A percentile compares a stretch with the other conserved stretches of the same genome.
These are phyloP conservation scores for Chlamydomonas sp. DNA, from an alignment of 139 green algal species.

Conservation along the genomic window DNA sequence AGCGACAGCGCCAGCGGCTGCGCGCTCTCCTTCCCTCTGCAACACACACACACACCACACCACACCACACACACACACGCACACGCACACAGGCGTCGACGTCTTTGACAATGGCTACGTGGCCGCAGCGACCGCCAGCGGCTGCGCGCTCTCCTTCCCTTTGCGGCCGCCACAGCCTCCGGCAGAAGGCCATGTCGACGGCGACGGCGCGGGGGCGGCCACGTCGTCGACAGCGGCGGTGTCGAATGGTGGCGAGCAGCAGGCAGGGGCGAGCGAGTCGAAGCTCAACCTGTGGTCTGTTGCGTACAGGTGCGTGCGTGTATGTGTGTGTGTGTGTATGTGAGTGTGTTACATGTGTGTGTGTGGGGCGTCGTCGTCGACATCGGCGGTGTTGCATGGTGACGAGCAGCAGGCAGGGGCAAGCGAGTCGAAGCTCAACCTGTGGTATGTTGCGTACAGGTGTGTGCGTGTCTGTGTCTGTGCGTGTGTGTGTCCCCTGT, in stretches of 20 bases:
- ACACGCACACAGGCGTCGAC: no score
- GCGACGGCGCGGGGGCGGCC: not conserved
- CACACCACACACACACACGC: no score
- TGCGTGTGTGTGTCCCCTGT: no score
- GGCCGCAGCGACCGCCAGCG: constrained; percentile 10
- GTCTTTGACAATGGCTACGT: constrained; percentile 43
- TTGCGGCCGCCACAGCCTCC: constrained; percentile 9
- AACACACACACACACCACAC: no score
- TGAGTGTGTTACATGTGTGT: no score
- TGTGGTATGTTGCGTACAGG: constrained; percentile 51
- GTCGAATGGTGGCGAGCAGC: no score
- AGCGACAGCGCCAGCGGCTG: constrained; percentile 32
- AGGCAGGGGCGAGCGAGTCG: no score
- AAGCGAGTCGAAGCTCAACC: constrained; percentile 64
- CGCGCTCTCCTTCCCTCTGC: constrained; percentile 52
- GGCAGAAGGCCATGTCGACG: not conserved
- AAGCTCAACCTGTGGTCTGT: constrained; percentile 65
- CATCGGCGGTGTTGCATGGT: no score
- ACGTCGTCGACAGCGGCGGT: no score
- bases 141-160: constrained; percentile 59
- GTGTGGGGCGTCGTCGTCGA: no score
- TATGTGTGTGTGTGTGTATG: no score
- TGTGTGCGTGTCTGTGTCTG: constrained; percentile 5
- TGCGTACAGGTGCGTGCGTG: constrained; percentile 31
- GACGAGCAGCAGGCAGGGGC: no score